Evolutionary conservation across 176 grass and related monocot genomes (phyloP), one percentile per base, ranked within the genome.

Genomic region (Ananas comosus): DNA sequence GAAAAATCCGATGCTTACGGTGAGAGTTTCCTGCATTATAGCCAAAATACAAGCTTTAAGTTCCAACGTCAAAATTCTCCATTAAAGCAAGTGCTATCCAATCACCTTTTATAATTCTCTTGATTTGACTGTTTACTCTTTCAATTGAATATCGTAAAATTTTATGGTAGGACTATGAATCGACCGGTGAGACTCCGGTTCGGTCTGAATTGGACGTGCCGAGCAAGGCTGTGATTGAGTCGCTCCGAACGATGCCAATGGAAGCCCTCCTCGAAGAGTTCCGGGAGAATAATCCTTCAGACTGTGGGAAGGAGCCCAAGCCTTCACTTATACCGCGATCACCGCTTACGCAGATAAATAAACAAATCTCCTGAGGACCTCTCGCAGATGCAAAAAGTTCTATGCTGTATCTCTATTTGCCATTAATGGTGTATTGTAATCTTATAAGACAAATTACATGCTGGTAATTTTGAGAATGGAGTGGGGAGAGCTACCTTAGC

Each of bases 201-300:
- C 78, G 89, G 75, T 91, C 80, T 0, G 94, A 91, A 72, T 67
- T 80, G 0, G 79, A 88, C 1, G 81, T 99, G 7, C 94, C 94
- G n/a, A 91, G 89, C 85, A 99, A 80, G 83, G 72, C 73, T 2
- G 11, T 65, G 1, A 99, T 99, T 1, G 95, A 99, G 78, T 99
- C 90, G 4, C 68, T 99, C 50, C 84, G 87, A 48, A 85, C 95
- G 14, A 84, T 99, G 90, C 95, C 95, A 11, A 82, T 99, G 27
- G 90, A 99, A 74, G 57, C 82, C 29, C 77, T 99, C 21, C 63
- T 73, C 25, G 81, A 76, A 11, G 95, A 99, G 50, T 99, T 99
- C 77, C 85, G 90, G 1, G 95, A 99, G 77, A 94, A 88, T 49
- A 80, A 93, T 69, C 95, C 95, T 1, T 88, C 91, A 10, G 90